These are phyloP conservation scores for Holtermannia corniformis DNA, from an alignment of 768 basidiomycete genomes.

Conservation along the genomic window DNA sequence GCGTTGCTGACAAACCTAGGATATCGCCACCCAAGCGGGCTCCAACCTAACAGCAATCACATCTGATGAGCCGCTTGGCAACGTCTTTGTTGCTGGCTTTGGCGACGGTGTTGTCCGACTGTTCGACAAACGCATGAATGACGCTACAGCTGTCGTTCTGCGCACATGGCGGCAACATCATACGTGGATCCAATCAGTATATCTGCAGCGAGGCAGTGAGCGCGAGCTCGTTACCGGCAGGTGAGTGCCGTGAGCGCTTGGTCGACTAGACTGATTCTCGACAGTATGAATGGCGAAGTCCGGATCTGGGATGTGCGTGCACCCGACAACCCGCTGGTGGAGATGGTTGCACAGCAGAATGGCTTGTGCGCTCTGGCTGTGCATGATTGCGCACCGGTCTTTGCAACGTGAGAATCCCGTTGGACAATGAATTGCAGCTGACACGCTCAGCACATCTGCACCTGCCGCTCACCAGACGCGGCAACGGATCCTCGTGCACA, in stretches of 20 bases:
- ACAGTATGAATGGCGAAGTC: constrained; percentile 77
- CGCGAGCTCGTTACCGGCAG: constrained; percentile 75
- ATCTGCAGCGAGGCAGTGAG: constrained; percentile 62
- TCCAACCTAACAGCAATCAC: constrained; percentile 78
- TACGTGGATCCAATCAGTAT: constrained; percentile 84
- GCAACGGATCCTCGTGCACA: constrained; percentile 33
- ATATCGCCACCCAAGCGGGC: constrained; percentile 78
- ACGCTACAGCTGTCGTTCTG: constrained; percentile 57
- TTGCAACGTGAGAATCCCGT: constrained; percentile 59
- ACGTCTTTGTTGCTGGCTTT: constrained; percentile 80
- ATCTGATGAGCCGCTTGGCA: constrained; percentile 64
- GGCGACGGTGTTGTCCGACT: constrained; percentile 82
- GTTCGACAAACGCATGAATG: constrained; percentile 80
- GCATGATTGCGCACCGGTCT: constrained; percentile 70
- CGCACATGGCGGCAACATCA: constrained; percentile 65
- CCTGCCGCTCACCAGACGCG: constrained; percentile 22
- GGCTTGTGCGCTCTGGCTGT: constrained; percentile 80
- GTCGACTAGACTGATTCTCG: neutral
- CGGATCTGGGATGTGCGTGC: constrained; percentile 83
- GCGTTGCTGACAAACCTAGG: constrained; percentile 51
- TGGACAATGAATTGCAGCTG: neutral
- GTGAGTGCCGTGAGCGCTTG: constrained; percentile 45
- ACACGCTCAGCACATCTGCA: constrained; percentile 20
- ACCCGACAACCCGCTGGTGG: constrained; percentile 51
- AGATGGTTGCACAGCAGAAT: constrained; percentile 57